Base-by-base conservation (phyloP, 139 green algal species). In the Diplosphaera chodatii region DNA sequence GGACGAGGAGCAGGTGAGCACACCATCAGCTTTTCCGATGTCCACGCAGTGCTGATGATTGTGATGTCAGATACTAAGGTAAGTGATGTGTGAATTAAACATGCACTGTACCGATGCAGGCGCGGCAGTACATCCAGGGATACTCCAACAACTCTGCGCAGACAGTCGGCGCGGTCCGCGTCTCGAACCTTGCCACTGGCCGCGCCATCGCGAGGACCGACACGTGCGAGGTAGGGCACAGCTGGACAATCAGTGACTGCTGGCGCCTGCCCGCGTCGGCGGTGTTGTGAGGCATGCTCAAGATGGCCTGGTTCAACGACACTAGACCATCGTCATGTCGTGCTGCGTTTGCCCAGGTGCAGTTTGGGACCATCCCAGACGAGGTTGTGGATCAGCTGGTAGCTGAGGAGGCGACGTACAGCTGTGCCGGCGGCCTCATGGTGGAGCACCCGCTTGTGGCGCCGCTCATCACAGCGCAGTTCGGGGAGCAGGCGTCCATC, bases 391-490 rank as follows among this genome's bases (percentile, higher is more conserved):
- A 94, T 15, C n/a, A 56, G n/a, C 34, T 93, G 40, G 79, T 93
- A 1, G 70, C 71, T 18, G 89, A 94, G 59, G 87, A 85, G 15
- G 75, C 79, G 23, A 85, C 91, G 32, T 87, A 88, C 40, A 83
- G 74, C 74, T 89, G 80, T 63, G 89, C 89, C 6, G 87, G 89
- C 10, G 89, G 87, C 0, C 80, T 95, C 2, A 93, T 94, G 89
- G 76, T 95, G 20, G 89, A 94, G 74, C 88, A 94, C 64, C 69
- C 72, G 4, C 76, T 89, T 37, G 83, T 95, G 40, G 32, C 40
- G 40, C 85, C 85, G 13, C 78, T 88, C 70, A 80, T 91, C 0
- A 73, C 32, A 3, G 66, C 48, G 18, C 77, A 94, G 63, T 80
- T 88, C 2, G 89, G 89, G 27, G 85, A 64, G 29, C 68, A 87